A percentile compares a stretch with the other conserved stretches of the same genome.
Evolutionary conservation across 345 rosid species (phyloP).

Genomic region (Eucalyptus coolabah): DNA sequence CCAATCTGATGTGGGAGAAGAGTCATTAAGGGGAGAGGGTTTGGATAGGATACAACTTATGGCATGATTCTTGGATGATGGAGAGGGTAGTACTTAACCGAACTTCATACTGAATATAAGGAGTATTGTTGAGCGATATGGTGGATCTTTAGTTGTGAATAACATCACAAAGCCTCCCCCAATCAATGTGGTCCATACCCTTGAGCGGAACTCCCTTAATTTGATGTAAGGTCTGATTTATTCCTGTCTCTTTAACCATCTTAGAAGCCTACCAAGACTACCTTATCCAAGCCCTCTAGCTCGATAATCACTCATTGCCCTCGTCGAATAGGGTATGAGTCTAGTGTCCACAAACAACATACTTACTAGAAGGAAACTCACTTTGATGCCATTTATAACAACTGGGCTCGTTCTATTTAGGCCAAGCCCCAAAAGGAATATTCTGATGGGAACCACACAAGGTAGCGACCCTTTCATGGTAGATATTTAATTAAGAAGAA

Average conservation of each 20-base stretch:
- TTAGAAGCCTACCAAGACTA: neutral
- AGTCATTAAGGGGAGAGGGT: neutral
- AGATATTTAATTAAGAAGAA: no score
- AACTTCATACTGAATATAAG: neutral
- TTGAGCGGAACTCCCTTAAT: no score
- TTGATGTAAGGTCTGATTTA: neutral
- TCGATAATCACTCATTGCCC: neutral
- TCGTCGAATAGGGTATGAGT: neutral
- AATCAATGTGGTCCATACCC: neutral
- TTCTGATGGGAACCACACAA: no score
- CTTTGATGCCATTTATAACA: neutral
- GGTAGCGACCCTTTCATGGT: neutral
- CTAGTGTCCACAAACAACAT: neutral
- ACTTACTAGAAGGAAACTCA: neutral
- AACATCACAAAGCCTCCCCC: neutral
- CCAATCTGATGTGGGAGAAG: accelerated
- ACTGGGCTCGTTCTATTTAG: neutral
- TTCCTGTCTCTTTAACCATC: neutral
- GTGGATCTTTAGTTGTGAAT: neutral
- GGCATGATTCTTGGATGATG: neutral
- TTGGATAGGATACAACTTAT: neutral
- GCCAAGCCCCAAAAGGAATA: neutral
- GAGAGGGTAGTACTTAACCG: no score
- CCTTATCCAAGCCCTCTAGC: neutral
- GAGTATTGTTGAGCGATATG: neutral